Evolutionary conservation across 768 basidiomycete species (phyloP).

Genomic region (Hemileccinum impolitum): DNA sequence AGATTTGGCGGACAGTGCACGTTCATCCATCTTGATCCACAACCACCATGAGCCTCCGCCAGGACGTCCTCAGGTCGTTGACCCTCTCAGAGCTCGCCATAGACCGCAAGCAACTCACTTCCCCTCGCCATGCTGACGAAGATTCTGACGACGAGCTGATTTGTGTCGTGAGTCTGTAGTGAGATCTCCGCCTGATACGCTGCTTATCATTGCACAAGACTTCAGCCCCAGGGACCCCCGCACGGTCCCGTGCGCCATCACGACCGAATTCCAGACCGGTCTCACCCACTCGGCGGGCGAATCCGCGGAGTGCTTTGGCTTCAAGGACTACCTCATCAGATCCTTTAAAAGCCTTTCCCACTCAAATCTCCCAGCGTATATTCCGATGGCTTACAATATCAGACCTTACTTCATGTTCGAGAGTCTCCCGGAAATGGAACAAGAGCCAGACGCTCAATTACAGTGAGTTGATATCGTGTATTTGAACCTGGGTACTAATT

Average conservation of each 20-base stretch:
- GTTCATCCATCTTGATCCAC: slow-evolving; percentile 2
- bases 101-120: slow-evolving; percentile 20
- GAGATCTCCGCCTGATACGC: slow-evolving; percentile 1
- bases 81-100: slow-evolving; percentile 34
- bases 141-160: slow-evolving; percentile 70
- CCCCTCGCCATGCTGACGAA: slow-evolving; percentile 30
- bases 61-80: slow-evolving; percentile 63
- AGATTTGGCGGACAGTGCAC: not conserved
- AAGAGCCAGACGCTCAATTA: slow-evolving; percentile 91
- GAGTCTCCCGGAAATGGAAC: slow-evolving; percentile 84
- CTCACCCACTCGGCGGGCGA: slow-evolving; percentile 30
- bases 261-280: slow-evolving; percentile 46
- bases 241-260: slow-evolving; percentile 54
- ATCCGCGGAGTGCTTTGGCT: slow-evolving; percentile 16
- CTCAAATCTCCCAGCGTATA: slow-evolving; percentile 76
- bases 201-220: slow-evolving; percentile 38
- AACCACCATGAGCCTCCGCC: slow-evolving; percentile 61
- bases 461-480: slow-evolving; percentile 41
- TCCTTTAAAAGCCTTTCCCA: slow-evolving; percentile 70
- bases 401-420: slow-evolving; percentile 73
- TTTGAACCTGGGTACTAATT: slow-evolving; percentile 3
- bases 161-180: slow-evolving; percentile 54
- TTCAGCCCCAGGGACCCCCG: slow-evolving; percentile 65
- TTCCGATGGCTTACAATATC: slow-evolving; percentile 59
- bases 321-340: slow-evolving; percentile 38